A percentile compares a stretch with the other conserved stretches of the same genome.
phyloP scores from a whole-genome alignment of 345 rosid species.

The Hypericum androsaemum region DNA sequence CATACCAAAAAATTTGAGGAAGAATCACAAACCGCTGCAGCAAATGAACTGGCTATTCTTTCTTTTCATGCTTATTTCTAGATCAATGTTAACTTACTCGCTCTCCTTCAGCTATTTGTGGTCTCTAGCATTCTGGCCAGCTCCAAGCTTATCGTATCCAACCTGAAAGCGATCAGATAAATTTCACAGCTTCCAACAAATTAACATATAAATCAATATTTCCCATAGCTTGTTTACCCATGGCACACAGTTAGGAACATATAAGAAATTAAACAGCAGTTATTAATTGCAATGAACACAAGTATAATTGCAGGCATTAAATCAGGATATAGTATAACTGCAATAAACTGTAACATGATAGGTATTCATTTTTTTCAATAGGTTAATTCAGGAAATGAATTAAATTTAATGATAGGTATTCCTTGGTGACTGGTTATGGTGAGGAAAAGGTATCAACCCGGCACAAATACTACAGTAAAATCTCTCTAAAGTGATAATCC shows the following conservation, averaged over 20 bases:
- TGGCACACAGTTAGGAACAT: conserved; percentile 72
- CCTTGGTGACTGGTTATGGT: conserved; percentile 98
- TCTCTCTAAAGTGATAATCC: too few relatives aligned
- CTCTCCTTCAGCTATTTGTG: too few relatives aligned
- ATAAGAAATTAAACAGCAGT: neutral
- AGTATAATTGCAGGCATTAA: neutral
- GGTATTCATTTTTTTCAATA: too few relatives aligned
- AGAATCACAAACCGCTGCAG: too few relatives aligned
- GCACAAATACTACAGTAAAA: conserved; percentile 93
- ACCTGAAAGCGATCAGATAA: conserved; percentile 44
- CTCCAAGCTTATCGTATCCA: conserved; percentile 96
- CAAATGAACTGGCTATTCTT: too few relatives aligned
- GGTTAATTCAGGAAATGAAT: conserved; percentile 5
- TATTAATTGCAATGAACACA: neutral
- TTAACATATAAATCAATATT: conserved; percentile 36
- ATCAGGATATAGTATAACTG: too few relatives aligned
- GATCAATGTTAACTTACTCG: too few relatives aligned
- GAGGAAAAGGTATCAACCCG: conserved; percentile 92
- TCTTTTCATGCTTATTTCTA: too few relatives aligned
- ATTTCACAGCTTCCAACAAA: conserved; percentile 6
- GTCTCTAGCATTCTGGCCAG: conserved; percentile 99
- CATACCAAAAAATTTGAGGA: too few relatives aligned
- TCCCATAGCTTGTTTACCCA: conserved; percentile 99
- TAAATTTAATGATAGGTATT: conserved; percentile 77
- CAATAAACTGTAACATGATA: too few relatives aligned